Base-by-base conservation (phyloP, 2,329 filamentous ascomycete genomes). In the Orbilia quercus region DNA sequence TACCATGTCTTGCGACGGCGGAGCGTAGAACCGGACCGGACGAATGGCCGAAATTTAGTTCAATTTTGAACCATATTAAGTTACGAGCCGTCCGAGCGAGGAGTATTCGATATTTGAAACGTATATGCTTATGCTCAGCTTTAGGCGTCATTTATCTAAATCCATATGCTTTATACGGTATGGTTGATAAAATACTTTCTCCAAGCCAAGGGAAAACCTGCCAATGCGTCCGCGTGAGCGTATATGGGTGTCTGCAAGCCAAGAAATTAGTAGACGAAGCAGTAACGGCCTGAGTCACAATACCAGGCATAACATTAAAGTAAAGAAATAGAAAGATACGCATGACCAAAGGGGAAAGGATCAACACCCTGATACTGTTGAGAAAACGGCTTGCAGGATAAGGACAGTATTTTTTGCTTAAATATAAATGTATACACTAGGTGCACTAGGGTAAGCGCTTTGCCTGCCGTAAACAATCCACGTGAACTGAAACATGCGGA, bases 381-480 rank as follows among this genome's bases (percentile, higher is more conserved):
- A 25, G 20, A 20, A 50, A 20, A 40, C 31, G 18, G 34, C 50
- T 9, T 31, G 28, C 28, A 28, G 34, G 34, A 38, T 40, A 22
- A 14, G 34, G 50, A 31, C 28, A 31, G 28, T 9, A 31, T 9
- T 9, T 9, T 31, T 31, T n/a, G n/a, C n/a, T n/a, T n/a, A n/a
- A n/a, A n/a, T n/a, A n/a, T n/a, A n/a, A 40, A 54, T 40, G 40
- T 54, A 54, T 54, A 38, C 25, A 12, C 14, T 12, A 34, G 31
- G 12, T n/a, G n/a, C n/a, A n/a, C n/a, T n/a, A 12, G 31, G 31
- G 36, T 16, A 12, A 12, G 11, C 14, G 5, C 5, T 16, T 40
- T 40, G 36, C 36, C 14, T 40, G 36, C 36, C 36, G 12, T n/a
- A 16, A 40, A 4, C 14, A 16, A 40, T 12, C 4, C 36, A 40